phyloP scores from a whole-genome alignment of 352 stramenopile species.

The Thraustochytrium striatum region DNA sequence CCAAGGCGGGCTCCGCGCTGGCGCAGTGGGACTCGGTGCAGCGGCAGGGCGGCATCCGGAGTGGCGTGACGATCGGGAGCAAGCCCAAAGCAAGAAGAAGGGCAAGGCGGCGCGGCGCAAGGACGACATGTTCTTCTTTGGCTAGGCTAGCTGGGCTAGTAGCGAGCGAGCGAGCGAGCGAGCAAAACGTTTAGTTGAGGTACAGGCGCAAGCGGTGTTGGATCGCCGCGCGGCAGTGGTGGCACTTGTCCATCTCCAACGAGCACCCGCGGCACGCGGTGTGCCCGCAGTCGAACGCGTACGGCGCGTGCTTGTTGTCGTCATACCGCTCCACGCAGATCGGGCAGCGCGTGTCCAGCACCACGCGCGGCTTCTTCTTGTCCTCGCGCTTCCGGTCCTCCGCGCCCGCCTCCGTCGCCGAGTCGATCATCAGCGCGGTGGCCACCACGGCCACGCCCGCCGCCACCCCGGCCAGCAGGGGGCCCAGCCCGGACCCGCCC shows the following conservation, averaged over 20 bases:
- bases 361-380: too few relatives aligned
- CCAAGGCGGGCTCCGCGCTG: background rate
- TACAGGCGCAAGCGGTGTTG: background rate
- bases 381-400: background rate
- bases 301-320: conserved; percentile 23
- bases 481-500: background rate
- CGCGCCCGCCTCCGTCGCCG: background rate
- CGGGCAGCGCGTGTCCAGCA: conserved; percentile 21
- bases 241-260: conserved; percentile 25
- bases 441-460: conserved; percentile 8
- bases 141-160: background rate
- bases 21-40: conserved; percentile 16
- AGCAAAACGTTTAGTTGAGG: background rate
- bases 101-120: background rate
- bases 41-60: background rate
- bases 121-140: conserved; percentile 2
- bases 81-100: background rate
- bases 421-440: background rate
- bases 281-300: conserved; percentile 35
- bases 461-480: background rate
- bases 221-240: conserved; percentile 30
- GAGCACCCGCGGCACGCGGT: conserved; percentile 3
- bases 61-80: background rate
- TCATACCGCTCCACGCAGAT: conserved; percentile 32
- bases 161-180: background rate